These are phyloP conservation scores for Barnettozyma pratensis DNA, from an alignment of 805 yeast species.

Conservation along the genomic window DNA sequence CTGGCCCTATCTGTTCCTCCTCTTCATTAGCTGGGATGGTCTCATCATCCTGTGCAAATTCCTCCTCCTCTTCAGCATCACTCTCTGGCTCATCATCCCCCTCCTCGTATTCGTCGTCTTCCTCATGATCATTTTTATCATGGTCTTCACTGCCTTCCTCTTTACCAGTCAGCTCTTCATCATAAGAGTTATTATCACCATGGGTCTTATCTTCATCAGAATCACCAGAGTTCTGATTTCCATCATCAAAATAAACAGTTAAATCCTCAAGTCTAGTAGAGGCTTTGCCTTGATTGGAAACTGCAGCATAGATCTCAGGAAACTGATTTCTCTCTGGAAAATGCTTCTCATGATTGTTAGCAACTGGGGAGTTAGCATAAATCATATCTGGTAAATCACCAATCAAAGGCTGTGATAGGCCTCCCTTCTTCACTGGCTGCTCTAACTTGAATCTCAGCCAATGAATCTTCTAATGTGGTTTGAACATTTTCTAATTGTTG, in stretches of 20 bases:
- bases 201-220: background rate
- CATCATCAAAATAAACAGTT: background rate
- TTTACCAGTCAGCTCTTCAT: background rate
- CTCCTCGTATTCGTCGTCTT: background rate
- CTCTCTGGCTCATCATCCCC: background rate
- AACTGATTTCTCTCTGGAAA: background rate
- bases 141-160: conserved; percentile 1
- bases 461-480: background rate
- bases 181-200: background rate
- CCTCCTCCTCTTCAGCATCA: too few species aligned
- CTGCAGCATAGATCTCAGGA: background rate
- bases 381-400: conserved; percentile 13
- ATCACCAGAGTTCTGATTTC: background rate
- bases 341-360: background rate
- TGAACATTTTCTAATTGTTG: background rate
- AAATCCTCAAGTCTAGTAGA: background rate
- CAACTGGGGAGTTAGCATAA: conserved; percentile 9
- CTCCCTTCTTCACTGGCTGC: conserved; percentile 8
- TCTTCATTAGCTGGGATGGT: too few species aligned
- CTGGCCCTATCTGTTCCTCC: too few species aligned
- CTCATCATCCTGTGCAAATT: background rate
- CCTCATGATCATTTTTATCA: background rate
- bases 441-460: background rate
- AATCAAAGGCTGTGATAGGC: conserved; percentile 5
- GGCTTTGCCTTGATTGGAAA: background rate